Evolutionary conservation across 805 yeast genomes (phyloP).

Genomic region (Hyphopichia homilentoma): DNA sequence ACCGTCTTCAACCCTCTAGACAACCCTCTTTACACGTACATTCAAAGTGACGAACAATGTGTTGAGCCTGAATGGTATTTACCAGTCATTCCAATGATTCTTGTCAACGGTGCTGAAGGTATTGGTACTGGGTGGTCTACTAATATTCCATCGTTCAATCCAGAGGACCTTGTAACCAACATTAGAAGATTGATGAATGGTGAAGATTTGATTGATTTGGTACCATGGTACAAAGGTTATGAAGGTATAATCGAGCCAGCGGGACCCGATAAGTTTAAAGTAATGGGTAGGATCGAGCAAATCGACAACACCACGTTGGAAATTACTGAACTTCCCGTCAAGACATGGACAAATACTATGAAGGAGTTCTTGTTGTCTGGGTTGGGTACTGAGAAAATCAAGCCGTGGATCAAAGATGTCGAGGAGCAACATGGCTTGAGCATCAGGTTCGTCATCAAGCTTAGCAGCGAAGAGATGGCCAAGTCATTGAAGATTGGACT

Average conservation of each 20-base stretch:
- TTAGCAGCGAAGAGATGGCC: conserved; percentile 78
- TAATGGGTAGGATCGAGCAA: conserved; percentile 79
- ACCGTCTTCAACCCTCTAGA: conserved; percentile 77
- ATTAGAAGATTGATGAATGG: conserved; percentile 69
- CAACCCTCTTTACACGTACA: conserved; percentile 69
- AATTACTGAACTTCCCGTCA: conserved; percentile 89
- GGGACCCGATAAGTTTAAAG: conserved; percentile 65
- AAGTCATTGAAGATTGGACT: conserved; percentile 73
- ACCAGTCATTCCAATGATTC: conserved; percentile 91
- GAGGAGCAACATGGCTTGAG: conserved; percentile 88
- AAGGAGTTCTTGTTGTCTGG: conserved; percentile 80
- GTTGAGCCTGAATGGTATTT: conserved; percentile 96
- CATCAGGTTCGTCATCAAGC: conserved; percentile 72
- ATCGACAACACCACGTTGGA: conserved; percentile 76
- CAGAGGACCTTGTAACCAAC: conserved; percentile 74
- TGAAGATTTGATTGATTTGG: conserved; percentile 66
- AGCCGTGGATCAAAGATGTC: conserved; percentile 90
- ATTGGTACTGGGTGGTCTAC: conserved; percentile 99
- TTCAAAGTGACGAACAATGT: conserved; percentile 88
- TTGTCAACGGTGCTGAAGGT: conserved; percentile 96
- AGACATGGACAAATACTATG: conserved; percentile 87
- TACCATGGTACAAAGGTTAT: conserved; percentile 97
- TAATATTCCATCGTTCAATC: conserved; percentile 85
- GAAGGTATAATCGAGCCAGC: conserved; percentile 70
- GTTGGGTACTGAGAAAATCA: conserved; percentile 69